Percentiles rank a stretch among this genome's conserved stretches.
Conservation (phyloP, 495 filamentous ascomycete genomes). For the Rostrohypoxylon terebratum region DNA sequence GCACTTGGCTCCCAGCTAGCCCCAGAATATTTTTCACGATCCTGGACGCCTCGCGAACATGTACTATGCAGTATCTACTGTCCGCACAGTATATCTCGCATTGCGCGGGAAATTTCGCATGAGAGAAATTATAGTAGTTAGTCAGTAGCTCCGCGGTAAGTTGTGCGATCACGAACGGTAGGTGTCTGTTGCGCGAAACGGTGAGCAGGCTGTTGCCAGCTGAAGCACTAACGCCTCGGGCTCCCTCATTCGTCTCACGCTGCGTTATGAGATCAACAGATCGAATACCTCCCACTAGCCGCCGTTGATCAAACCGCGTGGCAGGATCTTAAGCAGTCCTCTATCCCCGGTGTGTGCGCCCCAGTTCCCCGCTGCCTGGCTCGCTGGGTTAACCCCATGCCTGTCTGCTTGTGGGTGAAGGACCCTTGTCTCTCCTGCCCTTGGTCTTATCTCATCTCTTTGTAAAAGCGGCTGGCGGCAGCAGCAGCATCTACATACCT, state of each 20-base stretch:
- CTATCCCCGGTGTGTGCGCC: slow-evolving; percentile 41
- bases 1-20: slow-evolving; percentile 20
- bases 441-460: slow-evolving; percentile 36
- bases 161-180: slow-evolving; percentile 21
- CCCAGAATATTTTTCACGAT: slow-evolving; percentile 19
- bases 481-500: neutral
- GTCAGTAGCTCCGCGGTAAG: slow-evolving; percentile 15
- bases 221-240: slow-evolving; percentile 27
- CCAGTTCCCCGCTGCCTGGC: slow-evolving; percentile 46
- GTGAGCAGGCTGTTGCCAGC: slow-evolving; percentile 13
- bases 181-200: neutral
- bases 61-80: neutral
- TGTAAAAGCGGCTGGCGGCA: slow-evolving; percentile 23
- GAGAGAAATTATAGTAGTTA: slow-evolving; percentile 16
- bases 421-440: slow-evolving; percentile 40
- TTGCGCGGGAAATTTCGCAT: slow-evolving; percentile 22
- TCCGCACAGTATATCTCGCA: slow-evolving; percentile 25
- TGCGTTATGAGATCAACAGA: slow-evolving; percentile 47
- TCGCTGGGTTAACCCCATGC: slow-evolving; percentile 45
- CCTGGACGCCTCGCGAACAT: slow-evolving; percentile 14
- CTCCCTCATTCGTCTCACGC: slow-evolving; percentile 38
- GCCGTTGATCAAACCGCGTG: slow-evolving; percentile 47
- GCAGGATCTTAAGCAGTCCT: slow-evolving; percentile 42
- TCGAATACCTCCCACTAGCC: slow-evolving; percentile 46
- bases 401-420: slow-evolving; percentile 44